Evolutionary conservation across 768 basidiomycete species (phyloP), one percentile per base, ranked within the genome.

Genomic region (Auriscalpium orientale): DNA sequence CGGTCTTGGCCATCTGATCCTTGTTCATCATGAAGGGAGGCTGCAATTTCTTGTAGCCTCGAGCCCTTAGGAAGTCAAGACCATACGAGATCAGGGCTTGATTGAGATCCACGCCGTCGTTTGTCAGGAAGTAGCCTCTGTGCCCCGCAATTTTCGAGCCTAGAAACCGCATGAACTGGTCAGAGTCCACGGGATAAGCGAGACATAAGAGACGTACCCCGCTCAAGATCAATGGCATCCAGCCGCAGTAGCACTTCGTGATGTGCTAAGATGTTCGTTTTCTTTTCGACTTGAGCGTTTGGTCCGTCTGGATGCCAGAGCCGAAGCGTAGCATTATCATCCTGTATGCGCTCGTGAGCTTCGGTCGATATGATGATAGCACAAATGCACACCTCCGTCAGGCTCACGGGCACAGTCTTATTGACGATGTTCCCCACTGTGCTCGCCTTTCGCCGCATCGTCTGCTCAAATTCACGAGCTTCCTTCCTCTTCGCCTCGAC

Each of bases 1-100:
- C 97, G 0, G 97, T 98, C 76, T 97, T 95, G 56, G 82, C 84
- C 97, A 99, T 99, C 65, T 89, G 80, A 21, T 95, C 91, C 71
- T 93, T 95, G 78, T 92, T 93, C 88, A 99, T 98, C 78, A 99
- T 87, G 77, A 97, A 99, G 0, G 97, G 97, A 3, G 95, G 91
- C 69, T 95, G 92, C 50, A 98, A 82, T 73, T 95, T 98, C 75
- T 85, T 95, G 81, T 90, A 98, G 1, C 81, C 84, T 33, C 78
- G 79, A 53, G 78, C 80, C 37, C 92, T 80, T 53, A 99, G 76
- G 71, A 95, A 99, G 67, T 98, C 90, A 61, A 99, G 84, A 5
- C 92, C 94, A 65, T 98, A 98, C 49, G 85, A 81, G 70, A 98
- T 89, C 49, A 99, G 77, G 0, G 97, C 97, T 70, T 95, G 97